Evolutionary conservation across 2,329 filamentous ascomycete genomes (phyloP).

Genomic region (Thielaviopsis musarum): DNA sequence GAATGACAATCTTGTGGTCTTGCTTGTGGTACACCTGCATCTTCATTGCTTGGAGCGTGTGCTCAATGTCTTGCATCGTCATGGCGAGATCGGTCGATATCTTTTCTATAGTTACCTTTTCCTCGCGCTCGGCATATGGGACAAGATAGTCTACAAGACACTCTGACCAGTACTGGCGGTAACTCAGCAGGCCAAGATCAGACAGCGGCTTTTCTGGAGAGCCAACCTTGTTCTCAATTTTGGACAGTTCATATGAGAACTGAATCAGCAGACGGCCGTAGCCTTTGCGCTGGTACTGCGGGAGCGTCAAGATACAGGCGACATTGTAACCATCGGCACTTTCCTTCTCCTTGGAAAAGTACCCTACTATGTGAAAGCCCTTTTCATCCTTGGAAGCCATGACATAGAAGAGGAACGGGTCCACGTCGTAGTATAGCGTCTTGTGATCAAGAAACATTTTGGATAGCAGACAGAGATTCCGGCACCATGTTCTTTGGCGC

Average conservation of each 20-base stretch:
- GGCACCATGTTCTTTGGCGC: constrained; percentile 87
- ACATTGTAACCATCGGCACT: constrained; percentile 94
- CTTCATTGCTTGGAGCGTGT: constrained; percentile 82
- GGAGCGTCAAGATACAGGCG: constrained; percentile 90
- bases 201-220: constrained; percentile 94
- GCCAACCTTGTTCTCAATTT: constrained; percentile 85
- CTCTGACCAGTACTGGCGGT: constrained; percentile 96
- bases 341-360: constrained; percentile 98
- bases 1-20: constrained; percentile 89
- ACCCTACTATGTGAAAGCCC: constrained; percentile 93
- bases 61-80: constrained; percentile 94
- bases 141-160: constrained; percentile 79
- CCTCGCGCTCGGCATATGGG: constrained; percentile 48
- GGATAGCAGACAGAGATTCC: constrained; percentile 82
- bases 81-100: constrained; percentile 69
- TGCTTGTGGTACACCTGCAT: constrained; percentile 95
- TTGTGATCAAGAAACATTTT: constrained; percentile 98
- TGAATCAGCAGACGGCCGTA: constrained; percentile 88
- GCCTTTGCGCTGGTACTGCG: constrained; percentile 89
- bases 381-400: constrained; percentile 83
- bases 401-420: constrained; percentile 96
- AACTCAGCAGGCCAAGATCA: constrained; percentile 81
- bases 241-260: constrained; percentile 93
- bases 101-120: constrained; percentile 69
- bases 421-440: constrained; percentile 98